Percentiles rank a stretch among this genome's conserved stretches.
These are phyloP conservation scores for Nymphaea thermarum DNA, from an alignment of 164 flowering plant genomes.

Conservation along the genomic window DNA sequence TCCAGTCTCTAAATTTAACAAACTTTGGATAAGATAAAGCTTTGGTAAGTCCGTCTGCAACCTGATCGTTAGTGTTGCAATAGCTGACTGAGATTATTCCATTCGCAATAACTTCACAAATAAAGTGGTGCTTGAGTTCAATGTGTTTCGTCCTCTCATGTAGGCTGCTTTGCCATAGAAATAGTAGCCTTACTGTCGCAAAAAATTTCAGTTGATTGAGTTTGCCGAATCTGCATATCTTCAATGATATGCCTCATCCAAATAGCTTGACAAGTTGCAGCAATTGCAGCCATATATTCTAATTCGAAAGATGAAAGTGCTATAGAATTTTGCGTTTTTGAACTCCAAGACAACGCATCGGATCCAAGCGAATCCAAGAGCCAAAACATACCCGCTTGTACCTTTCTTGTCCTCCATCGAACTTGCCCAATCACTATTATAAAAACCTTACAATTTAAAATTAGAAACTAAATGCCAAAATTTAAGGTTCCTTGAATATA, in stretches of 20 bases:
- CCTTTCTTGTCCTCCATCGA: background rate
- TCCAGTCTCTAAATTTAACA: no score
- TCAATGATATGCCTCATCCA: background rate
- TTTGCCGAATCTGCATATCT: background rate
- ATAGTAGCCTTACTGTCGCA: slow-evolving; percentile 1
- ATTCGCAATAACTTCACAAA: no score
- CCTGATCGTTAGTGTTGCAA: no score
- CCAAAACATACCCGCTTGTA: background rate
- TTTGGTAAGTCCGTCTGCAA: no score
- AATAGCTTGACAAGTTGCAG: slow-evolving; percentile 1
- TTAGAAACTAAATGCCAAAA: background rate
- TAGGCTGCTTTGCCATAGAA: background rate
- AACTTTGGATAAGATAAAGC: no score
- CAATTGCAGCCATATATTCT: background rate
- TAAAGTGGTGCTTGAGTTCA: background rate
- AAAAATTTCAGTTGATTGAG: background rate
- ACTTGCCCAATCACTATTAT: background rate
- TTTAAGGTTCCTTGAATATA: slow-evolving; percentile 1
- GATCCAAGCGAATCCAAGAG: no score
- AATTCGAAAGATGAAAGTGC: slow-evolving; percentile 1
- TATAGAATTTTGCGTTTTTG: background rate
- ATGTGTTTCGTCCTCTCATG: background rate
- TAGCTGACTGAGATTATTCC: no score
- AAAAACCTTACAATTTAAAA: background rate
- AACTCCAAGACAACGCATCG: slow-evolving; percentile 1